Conservation (phyloP, 192 early-diverging fungal genomes). For the Linnemannia zychae region DNA sequence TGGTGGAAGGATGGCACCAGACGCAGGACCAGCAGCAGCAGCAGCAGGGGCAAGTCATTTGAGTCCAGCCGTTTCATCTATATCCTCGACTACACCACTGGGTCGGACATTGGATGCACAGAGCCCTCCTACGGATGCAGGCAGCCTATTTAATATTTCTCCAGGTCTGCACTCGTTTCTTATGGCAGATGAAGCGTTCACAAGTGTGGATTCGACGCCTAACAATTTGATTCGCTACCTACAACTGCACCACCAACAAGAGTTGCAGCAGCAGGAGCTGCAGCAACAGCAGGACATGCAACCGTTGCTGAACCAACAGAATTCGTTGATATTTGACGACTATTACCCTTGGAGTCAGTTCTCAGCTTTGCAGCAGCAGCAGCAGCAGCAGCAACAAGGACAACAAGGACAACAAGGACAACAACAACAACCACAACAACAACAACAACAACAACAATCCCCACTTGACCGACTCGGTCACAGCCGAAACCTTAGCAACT, state of each 20-base stretch:
- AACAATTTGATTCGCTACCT: constrained; percentile 52
- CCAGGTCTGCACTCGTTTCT: constrained; percentile 34
- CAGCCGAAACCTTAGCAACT: constrained; percentile 3
- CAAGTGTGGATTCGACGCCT: constrained; percentile 30
- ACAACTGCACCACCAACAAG: constrained; percentile 48
- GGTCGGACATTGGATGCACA: constrained; percentile 15
- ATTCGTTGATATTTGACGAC: constrained; percentile 51
- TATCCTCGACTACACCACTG: constrained; percentile 5
- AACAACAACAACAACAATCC: not conserved
- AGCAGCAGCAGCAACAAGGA: constrained; percentile 7
- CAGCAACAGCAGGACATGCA: constrained; percentile 49
- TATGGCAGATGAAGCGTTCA: constrained; percentile 35
- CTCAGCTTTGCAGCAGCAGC: constrained; percentile 17
- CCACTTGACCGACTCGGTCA: constrained; percentile 1
- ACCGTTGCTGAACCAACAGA: constrained; percentile 43
- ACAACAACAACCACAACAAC: constrained; percentile 11
- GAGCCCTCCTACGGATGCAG: constrained; percentile 24
- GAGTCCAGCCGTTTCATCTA: constrained; percentile 11
- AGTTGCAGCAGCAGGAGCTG: constrained; percentile 39
- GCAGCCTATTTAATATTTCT: constrained; percentile 39
- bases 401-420: constrained; percentile 16
- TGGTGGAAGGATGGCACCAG: not conserved
- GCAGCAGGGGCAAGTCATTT: not conserved
- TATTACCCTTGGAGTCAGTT: constrained; percentile 41
- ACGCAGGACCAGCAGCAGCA: not conserved